Base-by-base conservation (phyloP, 441 rosid genomes). In the Gossypium lobatum region DNA sequence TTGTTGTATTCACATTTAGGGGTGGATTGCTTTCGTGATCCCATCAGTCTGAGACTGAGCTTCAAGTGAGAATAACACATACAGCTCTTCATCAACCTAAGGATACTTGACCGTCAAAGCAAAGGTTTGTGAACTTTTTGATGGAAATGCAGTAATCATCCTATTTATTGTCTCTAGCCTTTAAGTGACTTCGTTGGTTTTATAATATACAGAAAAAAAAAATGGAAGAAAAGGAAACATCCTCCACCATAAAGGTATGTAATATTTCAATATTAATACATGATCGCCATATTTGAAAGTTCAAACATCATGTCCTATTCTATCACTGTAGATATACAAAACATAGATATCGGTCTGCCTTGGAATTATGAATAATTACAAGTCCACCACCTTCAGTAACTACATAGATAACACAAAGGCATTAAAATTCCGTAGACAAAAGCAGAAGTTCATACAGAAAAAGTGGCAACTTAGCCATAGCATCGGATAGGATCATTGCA, bases 401-500 rank as follows among this genome's bases (percentile, higher is more conserved):
- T 42, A 42, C 28, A 45, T 65, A 45, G 46, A 42, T 21, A 13
- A 17, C 60, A 28, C 45, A 39, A 39, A 28, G 21, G 20, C 65
- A 74, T 45, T 45, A 42, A 7, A 39, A n/a, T n/a, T 50, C 58
- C 63, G 25, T 59, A 39, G 28, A 25, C 71, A 66, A 21, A 45
- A 45, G 6, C 21, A 6, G 45, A 58, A 57, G 3, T 13, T 7
- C 74, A 18, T 2, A 71, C 14, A 21, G 45, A 13, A 71, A 57
- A 1, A 11, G 64, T 11, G 18, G 28, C 48, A 65, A 39, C 58
- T 86, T 85, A 94, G 52, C 97, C 98, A 17, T 94, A 94, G 88
- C 98, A 94, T 67, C 88, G 84, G 78, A 94, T 94, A 0, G 95
- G 91, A 71, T 91, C 97, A 23, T 84, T 89, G 91, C 97, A 94